Evolutionary conservation across 768 basidiomycete species (phyloP), one percentile per base, ranked within the genome.

Genomic region (Xanthoconium purpureum): DNA sequence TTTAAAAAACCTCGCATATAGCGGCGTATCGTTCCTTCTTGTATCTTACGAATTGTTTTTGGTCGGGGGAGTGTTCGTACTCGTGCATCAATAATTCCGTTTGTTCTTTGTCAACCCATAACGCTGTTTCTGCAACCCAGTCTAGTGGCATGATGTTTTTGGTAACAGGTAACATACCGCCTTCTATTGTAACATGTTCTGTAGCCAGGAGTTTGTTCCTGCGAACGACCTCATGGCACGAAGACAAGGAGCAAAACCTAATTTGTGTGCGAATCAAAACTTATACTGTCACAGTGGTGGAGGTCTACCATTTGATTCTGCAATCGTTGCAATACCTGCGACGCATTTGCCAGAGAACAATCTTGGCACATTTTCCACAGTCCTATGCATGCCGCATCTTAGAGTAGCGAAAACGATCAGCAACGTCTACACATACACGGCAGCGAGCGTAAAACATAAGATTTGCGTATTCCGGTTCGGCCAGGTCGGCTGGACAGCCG

Each of bases 241-340:
- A 18, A 8, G 1, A 11, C 9, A 42, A 7, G 11, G n/a, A 1
- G 17, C 33, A 20, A 29, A 56, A 24, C 20, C 60, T 61, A 4
- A n/a, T 24, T 28, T 30, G n/a, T 9, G 2, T n/a, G 24, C 52
- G 12, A 49, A 6, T n/a, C 13, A 6, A 30, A 10, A 17, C 15
- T 7, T 10, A 3, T 33, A 20, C n/a, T 20, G 9, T n/a, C 30
- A 33, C 28, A 5, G n/a, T 4, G n/a, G 33, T 7, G n/a, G n/a
- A n/a, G n/a, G n/a, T 38, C n/a, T 47, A 48, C 61, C 40, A 33
- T 39, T 5, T 18, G 6, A 13, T 5, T 40, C 50, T 52, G 28
- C 61, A 62, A 6, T 28, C 29, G 12, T 10, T 20, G 35, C 61
- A 62, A 46, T 62, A 62, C 28, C 61, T 58, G 24, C 50, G 52